phyloP scores from a whole-genome alignment of 176 grass and related monocot species.

The Zoysia pacifica region DNA sequence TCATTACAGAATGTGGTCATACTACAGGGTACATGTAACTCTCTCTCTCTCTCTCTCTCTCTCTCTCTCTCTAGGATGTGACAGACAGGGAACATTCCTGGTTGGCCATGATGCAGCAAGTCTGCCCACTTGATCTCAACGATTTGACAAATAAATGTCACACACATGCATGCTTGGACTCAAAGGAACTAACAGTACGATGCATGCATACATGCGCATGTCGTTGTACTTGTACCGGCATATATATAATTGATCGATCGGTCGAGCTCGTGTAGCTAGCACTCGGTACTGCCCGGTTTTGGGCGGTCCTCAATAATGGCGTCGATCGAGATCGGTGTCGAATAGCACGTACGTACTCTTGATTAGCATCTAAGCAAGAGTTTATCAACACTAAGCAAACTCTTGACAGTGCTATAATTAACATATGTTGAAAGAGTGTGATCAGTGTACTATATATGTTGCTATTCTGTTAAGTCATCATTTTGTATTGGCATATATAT shows the following conservation, averaged over 20 bases:
- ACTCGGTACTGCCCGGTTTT: neutral
- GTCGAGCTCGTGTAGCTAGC: constrained; percentile 1
- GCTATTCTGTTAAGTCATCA: neutral
- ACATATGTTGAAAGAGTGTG: neutral
- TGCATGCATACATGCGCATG: neutral
- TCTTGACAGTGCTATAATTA: neutral
- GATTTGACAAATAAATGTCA: constrained; percentile 14
- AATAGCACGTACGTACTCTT: neutral
- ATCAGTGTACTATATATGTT: neutral
- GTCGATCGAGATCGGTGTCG: neutral
- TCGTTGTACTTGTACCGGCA: constrained; percentile 8
- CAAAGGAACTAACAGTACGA: constrained; percentile 32
- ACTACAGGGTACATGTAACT: too few relatives aligned
- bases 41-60: too few relatives aligned
- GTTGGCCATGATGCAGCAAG: constrained; percentile 48
- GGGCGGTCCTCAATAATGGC: neutral
- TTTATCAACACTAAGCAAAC: neutral
- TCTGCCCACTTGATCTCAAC: constrained; percentile 21
- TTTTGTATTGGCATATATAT: neutral
- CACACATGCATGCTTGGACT: constrained; percentile 40
- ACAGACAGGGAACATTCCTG: constrained; percentile 49
- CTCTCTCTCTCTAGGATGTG: neutral
- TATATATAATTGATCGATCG: too few relatives aligned
- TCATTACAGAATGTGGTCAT: neutral
- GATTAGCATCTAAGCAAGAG: constrained; percentile 17